Percentiles rank a stretch among this genome's conserved stretches.
Evolutionary conservation across 257 asterid genomes (phyloP).

Genomic region (Jacaranda mimosifolia): DNA sequence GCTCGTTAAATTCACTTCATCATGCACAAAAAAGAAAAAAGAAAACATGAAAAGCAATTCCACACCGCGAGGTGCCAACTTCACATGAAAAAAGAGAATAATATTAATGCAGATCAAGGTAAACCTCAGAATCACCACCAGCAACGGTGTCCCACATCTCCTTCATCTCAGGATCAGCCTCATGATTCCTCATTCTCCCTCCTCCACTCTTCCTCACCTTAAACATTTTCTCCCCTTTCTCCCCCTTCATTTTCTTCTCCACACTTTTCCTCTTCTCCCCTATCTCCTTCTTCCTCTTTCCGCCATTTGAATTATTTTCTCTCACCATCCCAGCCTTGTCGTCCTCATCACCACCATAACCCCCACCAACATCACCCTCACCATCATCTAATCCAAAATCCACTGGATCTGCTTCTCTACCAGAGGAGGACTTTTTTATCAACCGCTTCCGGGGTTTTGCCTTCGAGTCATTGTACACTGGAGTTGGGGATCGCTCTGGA

Average conservation of each 20-base stretch:
- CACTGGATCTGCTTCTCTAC: conserved; percentile 37
- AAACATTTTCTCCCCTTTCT: conserved; percentile 64
- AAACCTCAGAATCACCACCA: conserved; percentile 57
- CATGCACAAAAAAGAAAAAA: background rate
- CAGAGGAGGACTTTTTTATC: conserved; percentile 58
- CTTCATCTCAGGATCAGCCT: conserved; percentile 86
- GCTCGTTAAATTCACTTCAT: conserved; percentile 6
- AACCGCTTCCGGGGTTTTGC: conserved; percentile 74
- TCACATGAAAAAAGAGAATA: background rate
- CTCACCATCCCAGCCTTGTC: conserved; percentile 51
- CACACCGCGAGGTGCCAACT: background rate
- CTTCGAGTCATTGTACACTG: conserved; percentile 58
- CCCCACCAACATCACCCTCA: conserved; percentile 47
- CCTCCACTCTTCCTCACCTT: conserved; percentile 61
- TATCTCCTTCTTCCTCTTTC: conserved; percentile 41
- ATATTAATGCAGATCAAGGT: conserved; percentile 2
- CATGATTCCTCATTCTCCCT: conserved; percentile 65
- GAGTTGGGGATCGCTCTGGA: conserved; percentile 68
- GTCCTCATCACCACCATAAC: conserved; percentile 42
- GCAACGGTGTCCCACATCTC: conserved; percentile 98
- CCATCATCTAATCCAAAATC: conserved; percentile 60
- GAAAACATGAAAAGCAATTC: background rate
- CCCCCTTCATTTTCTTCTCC: conserved; percentile 60
- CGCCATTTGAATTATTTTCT: conserved; percentile 55
- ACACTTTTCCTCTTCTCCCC: conserved; percentile 54